Percentiles rank a stretch among this genome's conserved stretches.
Evolutionary conservation across 1,139 yeast species (phyloP).

Genomic region (Nakaseomyces uthaithaninus): DNA sequence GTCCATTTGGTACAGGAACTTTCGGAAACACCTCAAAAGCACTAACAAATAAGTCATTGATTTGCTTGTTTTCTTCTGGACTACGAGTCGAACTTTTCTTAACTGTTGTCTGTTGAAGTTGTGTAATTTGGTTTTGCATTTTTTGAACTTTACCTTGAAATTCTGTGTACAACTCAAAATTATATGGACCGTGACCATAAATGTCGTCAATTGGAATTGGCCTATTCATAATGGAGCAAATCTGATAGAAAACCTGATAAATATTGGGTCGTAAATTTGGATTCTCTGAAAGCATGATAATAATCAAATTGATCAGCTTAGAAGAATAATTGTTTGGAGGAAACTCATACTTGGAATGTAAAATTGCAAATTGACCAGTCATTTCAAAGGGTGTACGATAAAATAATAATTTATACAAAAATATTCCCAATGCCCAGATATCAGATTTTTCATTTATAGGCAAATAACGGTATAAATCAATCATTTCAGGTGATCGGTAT

Average conservation of each 20-base stretch:
- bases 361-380: constrained; percentile 62
- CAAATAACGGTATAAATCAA: constrained; percentile 72
- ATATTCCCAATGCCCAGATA: constrained; percentile 93
- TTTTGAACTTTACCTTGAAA: constrained; percentile 33
- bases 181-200: constrained; percentile 34
- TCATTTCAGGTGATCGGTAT: constrained; percentile 94
- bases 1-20: not conserved
- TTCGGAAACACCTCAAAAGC: constrained; percentile 5
- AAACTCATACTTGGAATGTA: constrained; percentile 53
- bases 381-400: constrained; percentile 93
- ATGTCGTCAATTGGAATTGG: constrained; percentile 45
- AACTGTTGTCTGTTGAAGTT: not conserved
- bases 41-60: not conserved
- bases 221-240: constrained; percentile 49
- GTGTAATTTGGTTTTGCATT: constrained; percentile 24
- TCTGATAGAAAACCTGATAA: constrained; percentile 67
- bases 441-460: constrained; percentile 94
- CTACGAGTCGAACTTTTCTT: not conserved
- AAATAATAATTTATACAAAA: constrained; percentile 83
- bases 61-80: not conserved
- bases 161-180: constrained; percentile 32
- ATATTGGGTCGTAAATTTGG: constrained; percentile 82
- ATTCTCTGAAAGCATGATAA: constrained; percentile 71
- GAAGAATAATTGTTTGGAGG: constrained; percentile 47
- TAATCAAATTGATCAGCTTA: constrained; percentile 60